Conservation (phyloP, 2,329 filamentous ascomycete genomes). For the Dactylellina haptotyla region DNA sequence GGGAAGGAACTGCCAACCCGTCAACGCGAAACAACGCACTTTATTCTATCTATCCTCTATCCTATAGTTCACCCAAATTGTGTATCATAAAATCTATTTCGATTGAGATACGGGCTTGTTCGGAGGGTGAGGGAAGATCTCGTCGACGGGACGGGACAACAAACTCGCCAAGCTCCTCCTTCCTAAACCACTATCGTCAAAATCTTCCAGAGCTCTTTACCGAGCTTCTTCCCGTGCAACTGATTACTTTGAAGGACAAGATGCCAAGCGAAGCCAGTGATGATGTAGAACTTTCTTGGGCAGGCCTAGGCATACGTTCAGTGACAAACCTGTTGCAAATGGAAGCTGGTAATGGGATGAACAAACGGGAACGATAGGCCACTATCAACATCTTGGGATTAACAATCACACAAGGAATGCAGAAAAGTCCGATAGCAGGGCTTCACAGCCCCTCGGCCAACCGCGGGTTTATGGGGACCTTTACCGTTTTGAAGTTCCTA, state of each 20-base stretch:
- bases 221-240: conserved; percentile 18
- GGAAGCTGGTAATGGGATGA: conserved; percentile 38
- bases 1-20: background rate
- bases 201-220: conserved; percentile 39
- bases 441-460: conserved; percentile 49
- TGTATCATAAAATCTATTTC: background rate
- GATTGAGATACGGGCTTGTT: background rate
- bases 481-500: conserved; percentile 6
- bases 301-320: conserved; percentile 31
- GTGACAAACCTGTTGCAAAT: conserved; percentile 41
- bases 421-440: conserved; percentile 19
- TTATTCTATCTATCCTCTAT: background rate
- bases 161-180: conserved; percentile 30
- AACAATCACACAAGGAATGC: conserved; percentile 6
- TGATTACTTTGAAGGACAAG: conserved; percentile 5
- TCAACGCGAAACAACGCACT: background rate
- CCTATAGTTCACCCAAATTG: background rate
- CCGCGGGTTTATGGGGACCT: conserved; percentile 4
- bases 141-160: conserved; percentile 6
- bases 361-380: conserved; percentile 14
- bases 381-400: conserved; percentile 27
- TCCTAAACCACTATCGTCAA: conserved; percentile 32
- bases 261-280: conserved; percentile 43
- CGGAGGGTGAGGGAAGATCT: too few relatives aligned
- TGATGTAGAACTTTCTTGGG: conserved; percentile 29